Base-by-base conservation (phyloP, 768 basidiomycete genomes). In the Suillus weaverae region DNA sequence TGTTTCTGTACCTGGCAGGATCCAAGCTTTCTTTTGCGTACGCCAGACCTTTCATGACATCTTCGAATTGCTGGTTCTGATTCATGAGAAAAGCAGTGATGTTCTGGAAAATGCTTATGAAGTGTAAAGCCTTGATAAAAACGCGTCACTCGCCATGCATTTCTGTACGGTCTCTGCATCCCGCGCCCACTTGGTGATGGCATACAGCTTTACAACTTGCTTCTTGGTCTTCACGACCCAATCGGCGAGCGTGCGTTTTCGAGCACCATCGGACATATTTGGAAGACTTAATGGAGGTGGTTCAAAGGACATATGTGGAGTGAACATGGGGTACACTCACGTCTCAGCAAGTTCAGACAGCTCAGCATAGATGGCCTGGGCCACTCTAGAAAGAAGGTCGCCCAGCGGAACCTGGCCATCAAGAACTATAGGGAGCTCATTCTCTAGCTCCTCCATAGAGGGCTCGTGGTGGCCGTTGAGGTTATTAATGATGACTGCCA, bases 191-290 rank as follows among this genome's bases (percentile, higher is more conserved):
- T 94, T 91, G 9, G 85, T 84, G 35, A 95, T 85, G 13, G 94
- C 95, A 70, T 94, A 93, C 16, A 96, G 77, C 75, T 95, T 95
- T 36, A 94, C 89, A 39, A 94, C 86, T 71, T 97, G 94, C 70
- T 94, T 91, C 77, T 96, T 92, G 6, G 85, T 92, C 74, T 89
- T 88, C n/a, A 94, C 90, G 0, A 94, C 93, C 86, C 91, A 96
- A 68, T 95, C 93, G 3, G 92, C 92, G 38, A 96, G 78, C 20
- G 84, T 87, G 41, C 91, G 86, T 71, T 95, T 95, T 60, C 94
- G 85, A 59, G 88, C 89, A 26, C 78, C 78, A 70, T 94, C 92
- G 16, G 91, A 92, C 89, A 90, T 91, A 71, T 89, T 89, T 51
- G 91, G 92, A 81, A 94, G 85, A 20, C 87, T 89, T 41, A 9